Evolutionary conservation across 495 filamentous ascomycete species (phyloP), one percentile per base, ranked within the genome.

Genomic region (Trypethelium eluteriae): DNA sequence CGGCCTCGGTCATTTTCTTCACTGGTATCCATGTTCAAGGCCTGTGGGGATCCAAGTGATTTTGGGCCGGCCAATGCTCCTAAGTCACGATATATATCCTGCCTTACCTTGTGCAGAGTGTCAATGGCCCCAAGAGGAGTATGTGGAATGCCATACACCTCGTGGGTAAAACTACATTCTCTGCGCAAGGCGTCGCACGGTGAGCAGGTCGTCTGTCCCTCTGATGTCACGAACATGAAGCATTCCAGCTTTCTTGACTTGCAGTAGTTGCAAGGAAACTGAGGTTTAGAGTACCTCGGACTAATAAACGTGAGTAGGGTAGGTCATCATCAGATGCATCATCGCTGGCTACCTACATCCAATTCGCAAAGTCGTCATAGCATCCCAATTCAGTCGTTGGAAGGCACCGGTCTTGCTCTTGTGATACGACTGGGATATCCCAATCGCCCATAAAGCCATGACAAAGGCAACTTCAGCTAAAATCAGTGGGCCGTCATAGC

Each of bases 151-250:
- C 53, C 53, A 3, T 59, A 32, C 4, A 32, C 53, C 36, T 36
- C 32, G 5, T 32, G 53, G 70, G 65, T 65, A 59, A 92, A 88
- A 75, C 88, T 92, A 79, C 90, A 93, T 66, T 83, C 81, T 56
- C 87, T 83, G 53, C 85, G 89, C 18, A 93, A 80, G 34, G 89
- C 88, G 69, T 89, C 86, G 73, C 91, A 95, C 68, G 87, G 87
- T 2, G 88, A 91, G 76, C 91, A 95, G 36, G 83, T 84, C 64
- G 82, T 83, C 70, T 84, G 81, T 77, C 88, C 88, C 73, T 89
- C 6, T 36, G 34, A 32, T 36, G 53, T 59, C 53, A 35, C 82
- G 44, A 82, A 82, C 49, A 88, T 78, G 76, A 92, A 92, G 80
- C 90, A 95, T 68, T 92, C 82, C 65, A 92, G 84, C 34, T 85